Evolutionary conservation across 805 yeast species (phyloP).

Genomic region (Monosporozyma aerobia): DNA sequence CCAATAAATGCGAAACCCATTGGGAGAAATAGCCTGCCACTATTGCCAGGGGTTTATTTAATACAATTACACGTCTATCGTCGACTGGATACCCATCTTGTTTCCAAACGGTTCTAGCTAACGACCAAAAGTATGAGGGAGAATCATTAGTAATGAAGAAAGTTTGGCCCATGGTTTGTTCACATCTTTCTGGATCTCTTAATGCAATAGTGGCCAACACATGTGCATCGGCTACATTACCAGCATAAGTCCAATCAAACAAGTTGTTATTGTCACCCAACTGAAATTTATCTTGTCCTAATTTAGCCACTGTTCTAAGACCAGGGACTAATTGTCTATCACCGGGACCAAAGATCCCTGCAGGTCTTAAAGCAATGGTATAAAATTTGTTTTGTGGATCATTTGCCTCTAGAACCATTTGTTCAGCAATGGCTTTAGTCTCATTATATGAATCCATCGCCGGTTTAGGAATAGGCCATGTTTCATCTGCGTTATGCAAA

Average conservation of each 20-base stretch:
- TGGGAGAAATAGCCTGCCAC: slow-evolving; percentile 75
- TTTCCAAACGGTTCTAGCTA: slow-evolving; percentile 95
- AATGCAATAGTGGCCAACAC: slow-evolving; percentile 67
- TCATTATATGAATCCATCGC: slow-evolving; percentile 97
- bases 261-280: slow-evolving; percentile 89
- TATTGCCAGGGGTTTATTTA: slow-evolving; percentile 69
- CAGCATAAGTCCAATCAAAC: slow-evolving; percentile 97
- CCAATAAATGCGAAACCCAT: slow-evolving; percentile 54
- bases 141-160: slow-evolving; percentile 90
- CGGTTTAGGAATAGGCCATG: slow-evolving; percentile 82
- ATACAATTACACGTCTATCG: slow-evolving; percentile 57
- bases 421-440: slow-evolving; percentile 88
- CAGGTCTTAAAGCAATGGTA: slow-evolving; percentile 89
- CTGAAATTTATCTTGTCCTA: slow-evolving; percentile 87
- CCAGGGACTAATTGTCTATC: slow-evolving; percentile 96
- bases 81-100: slow-evolving; percentile 77
- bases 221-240: slow-evolving; percentile 95
- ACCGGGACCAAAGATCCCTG: slow-evolving; percentile 98
- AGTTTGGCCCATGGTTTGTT: slow-evolving; percentile 66
- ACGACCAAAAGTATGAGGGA: slow-evolving; percentile 94
- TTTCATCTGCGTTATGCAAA: slow-evolving; percentile 83
- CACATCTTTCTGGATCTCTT: slow-evolving; percentile 37
- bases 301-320: slow-evolving; percentile 66
- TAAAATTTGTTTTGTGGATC: slow-evolving; percentile 43
- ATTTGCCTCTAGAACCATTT: slow-evolving; percentile 67